Evolutionary conservation across 768 basidiomycete species (phyloP), one percentile per base, ranked within the genome.

Genomic region (Pholiota microspora): DNA sequence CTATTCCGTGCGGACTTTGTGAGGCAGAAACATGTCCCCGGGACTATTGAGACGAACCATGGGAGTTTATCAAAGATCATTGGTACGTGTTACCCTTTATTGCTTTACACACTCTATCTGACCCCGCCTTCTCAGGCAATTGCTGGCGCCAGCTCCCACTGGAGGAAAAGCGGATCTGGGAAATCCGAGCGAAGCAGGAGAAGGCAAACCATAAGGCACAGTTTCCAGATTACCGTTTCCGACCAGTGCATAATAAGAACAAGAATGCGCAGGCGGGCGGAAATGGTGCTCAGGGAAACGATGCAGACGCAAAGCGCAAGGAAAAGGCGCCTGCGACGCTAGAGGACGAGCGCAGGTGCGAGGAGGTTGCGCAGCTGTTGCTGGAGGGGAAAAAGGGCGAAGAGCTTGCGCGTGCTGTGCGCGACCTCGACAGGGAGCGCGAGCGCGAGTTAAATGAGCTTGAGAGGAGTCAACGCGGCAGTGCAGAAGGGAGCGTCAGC

Each of bases 1-100:
- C 79, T 92, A 60, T 92, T 92, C 76, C 82, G 89, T 53, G 88
- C 88, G 3, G 85, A 88, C 46, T 90, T 91, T 70, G 87, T 91
- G 58, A 78, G 86, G 62, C 85, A 81, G 62, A 87, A 88, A 61
- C 88, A 90, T 62, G 88, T 92, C 54, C 85, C 88, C 1, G 85
- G 86, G 15, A 83, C 81, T 18, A 86, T 91, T 56, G 89, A 89
- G 75, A 85, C 85, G 25, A 87, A 87, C 63, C 87, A 88, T 69
- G 84, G 84, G 56, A 85, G 84, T 24, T 65, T 89, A 27, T 85
- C 83, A 10, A 88, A 86, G 77, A 89, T 89, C 60, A 81, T 89
- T 70, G 72, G 84, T 86, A 55, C 58, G 78, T 59, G n/a, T n/a
- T n/a, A n/a, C n/a, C 29, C 1, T 10, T 6, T 23, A 65, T 66